Base-by-base conservation (phyloP, 2,329 filamentous ascomycete species). In the Chrysosporium queenslandicum region DNA sequence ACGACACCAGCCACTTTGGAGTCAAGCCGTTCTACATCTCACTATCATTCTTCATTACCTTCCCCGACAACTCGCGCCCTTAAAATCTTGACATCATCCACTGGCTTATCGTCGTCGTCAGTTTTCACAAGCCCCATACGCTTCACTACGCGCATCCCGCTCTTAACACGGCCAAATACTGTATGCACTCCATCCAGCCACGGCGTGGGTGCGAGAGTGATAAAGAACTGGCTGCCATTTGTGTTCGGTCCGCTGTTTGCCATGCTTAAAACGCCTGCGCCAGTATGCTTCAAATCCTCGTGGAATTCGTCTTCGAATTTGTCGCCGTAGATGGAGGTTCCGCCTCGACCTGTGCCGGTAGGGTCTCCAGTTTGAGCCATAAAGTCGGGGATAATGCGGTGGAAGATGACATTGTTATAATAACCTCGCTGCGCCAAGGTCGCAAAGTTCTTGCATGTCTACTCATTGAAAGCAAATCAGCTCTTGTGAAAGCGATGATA, bases 101-200 rank as follows among this genome's bases (percentile, higher is more conserved):
- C 70, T 0, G 92, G 92, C 60, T 84, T 74, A 68, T 97, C 92
- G 60, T 91, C 87, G 6, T 72, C 71, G 21, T 81, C 87, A 0
- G 89, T 95, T 73, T 86, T 87, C 46, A 95, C 88, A 53, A 92
- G 67, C 0, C 90, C 92, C 80, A 98, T 86, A 59, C 88, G 78
- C 74, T 87, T 83, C 25, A 97, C 82, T n/a, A 91, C 77, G 53
- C 78, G 75, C 78, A 97, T 81, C 0, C 92, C 92, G 51, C 71
- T 79, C 73, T 86, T 90, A 36, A 98, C 89, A 50, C 91, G 75
- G 0, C 92, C 92, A 66, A 98, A 98, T 59, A 98, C 94, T 9
- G 90, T 94, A 68, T 98, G 91, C 70, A 95, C 96, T 20, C 90
- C 89, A 70, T 98, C 92, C 55, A 98, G 72, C 91, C 91, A 97